Evolutionary conservation across 2,329 filamentous ascomycete genomes (phyloP), one percentile per base, ranked within the genome.

Genomic region (Pyrenophora graminea): DNA sequence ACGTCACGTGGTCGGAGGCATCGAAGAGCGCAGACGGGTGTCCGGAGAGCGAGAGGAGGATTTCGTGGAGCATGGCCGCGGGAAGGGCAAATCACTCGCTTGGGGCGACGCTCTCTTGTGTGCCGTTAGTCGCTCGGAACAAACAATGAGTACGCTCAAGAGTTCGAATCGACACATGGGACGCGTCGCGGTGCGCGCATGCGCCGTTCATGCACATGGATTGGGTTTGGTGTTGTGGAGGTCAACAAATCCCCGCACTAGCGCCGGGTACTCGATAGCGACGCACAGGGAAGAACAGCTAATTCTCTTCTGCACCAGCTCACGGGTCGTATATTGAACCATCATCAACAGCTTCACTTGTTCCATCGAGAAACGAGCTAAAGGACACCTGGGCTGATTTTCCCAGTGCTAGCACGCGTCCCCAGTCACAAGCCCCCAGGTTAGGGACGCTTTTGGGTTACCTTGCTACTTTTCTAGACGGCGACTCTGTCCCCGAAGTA

Each of bases 21-120:
- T 83, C 82, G 77, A 97, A 89, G 70, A 97, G 84, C 62, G 91
- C 88, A 59, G 93, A 97, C 59, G 90, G 88, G 77, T 97, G 90
- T 62, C 94, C 93, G 67, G 92, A 95, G 75, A 97, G 86, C 74
- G 92, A 93, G 75, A 99, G 87, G 75, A 97, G 86, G 78, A 99
- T 91, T 81, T 99, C 94, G 84, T 97, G 94, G 74, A 99, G 89
- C 94, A 99, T 99, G 64, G 67, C 47, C 50, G 55, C 15, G 66
- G 64, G n/a, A 48, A 42, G 17, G 45, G 39, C 17, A 54, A 51
- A 32, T 53, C 42, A 40, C 42, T 33, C 19, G 48, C 44, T 45
- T 48, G 51, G 21, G 42, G 53, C 12, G 55, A 45, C 34, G 48
- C 49, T 36, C 48, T 54, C 40, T 53, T 48, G 36, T 59, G 55